Base-by-base conservation (phyloP, 2,329 filamentous ascomycete species). In the Fusarium sp. region DNA sequence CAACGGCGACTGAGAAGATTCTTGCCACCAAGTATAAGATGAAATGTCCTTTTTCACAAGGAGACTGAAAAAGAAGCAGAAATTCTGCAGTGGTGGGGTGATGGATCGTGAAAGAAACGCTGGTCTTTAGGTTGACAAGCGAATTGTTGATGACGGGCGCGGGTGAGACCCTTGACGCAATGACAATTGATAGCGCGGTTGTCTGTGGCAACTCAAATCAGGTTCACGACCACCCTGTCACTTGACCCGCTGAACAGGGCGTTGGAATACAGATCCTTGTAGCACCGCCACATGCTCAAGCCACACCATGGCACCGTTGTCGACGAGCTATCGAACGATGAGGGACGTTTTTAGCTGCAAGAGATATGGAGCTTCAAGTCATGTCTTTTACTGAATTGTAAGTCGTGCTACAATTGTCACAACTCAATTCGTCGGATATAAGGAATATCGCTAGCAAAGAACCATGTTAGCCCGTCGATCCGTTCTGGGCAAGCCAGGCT, bases 121-220 rank as follows among this genome's bases (percentile, higher is more conserved):
- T 46, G 46, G 28, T 45, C 56, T 72, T 67, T 73, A 57, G 68
- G 57, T 58, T 58, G 57, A 62, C 60, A 64, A 45, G 51, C 51
- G 59, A 63, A 64, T 61, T 74, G 69, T 72, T 73, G 72, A 74
- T 72, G 70, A 66, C 59, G 49, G 47, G 57, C 31, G 31, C 40
- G 47, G 47, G 49, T 55, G 67, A 61, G 65, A 74, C 71, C 73
- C 74, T 76, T 78, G 77, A 77, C 76, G 77, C 75, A 78, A 74
- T 72, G 57, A 69, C 61, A 55, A 45, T 45, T 53, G 50, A 65
- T 74, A 76, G 75, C 69, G 70, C 69, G 68, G 77, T 78, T 79
- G 76, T 80, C 78, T 79, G 79, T 80, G 78, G 79, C 79, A 80
- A 80, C 78, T 71, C 65, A 57, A 71, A 65, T 52, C 60, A 67